Evolutionary conservation across 1,284 basidiomycete genomes (phyloP), one percentile per base, ranked within the genome.

Genomic region (Rhodotorula sp.): DNA sequence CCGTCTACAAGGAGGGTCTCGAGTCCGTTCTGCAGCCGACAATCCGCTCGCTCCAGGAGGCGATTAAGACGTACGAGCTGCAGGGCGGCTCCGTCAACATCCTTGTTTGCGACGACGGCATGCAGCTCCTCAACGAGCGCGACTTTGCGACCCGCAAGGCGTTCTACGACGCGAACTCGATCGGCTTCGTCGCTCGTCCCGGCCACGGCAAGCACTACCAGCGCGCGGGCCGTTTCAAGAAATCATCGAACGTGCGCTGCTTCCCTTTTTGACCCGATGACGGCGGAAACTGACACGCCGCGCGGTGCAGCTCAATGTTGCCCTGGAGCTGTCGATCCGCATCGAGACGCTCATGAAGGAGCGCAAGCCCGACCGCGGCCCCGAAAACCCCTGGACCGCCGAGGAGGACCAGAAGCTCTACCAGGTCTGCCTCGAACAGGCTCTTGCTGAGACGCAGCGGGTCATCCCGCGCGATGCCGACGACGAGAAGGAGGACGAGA

Each of bases 1-100:
- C 80, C 1, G 78, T 79, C 37, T 79, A 79, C 78, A 81, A 81
- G 72, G 80, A 81, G 57, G 61, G 63, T 25, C 74, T 84, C 58
- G 81, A 83, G 36, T 78, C 78, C 1, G 83, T 84, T 60, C 80
- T 84, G n/a, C 78, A 78, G 36, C 91, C 90, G 1, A 92, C 91
- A 1, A 87, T 94, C 54, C 86, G 87, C 74, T 92, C 89, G 0
- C 82, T 94, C 72, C 92, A 94, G 82, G 88, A 88, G 80, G 91
- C 91, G 0, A 92, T 93, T 88, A 90, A 90, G 79, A 92, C 90
- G 3, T 92, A 92, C 79, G 90, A 91, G 32, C 85, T 90, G 1
- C 90, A 92, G 78, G 91, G 90, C 32, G 91, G 91, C 19, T 89
- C 89, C 0, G 90, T 89, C 9, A 82, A 86, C 32, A 91, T 92